Evolutionary conservation across 768 basidiomycete genomes (phyloP).

Genomic region (Lactarius evosmus): DNA sequence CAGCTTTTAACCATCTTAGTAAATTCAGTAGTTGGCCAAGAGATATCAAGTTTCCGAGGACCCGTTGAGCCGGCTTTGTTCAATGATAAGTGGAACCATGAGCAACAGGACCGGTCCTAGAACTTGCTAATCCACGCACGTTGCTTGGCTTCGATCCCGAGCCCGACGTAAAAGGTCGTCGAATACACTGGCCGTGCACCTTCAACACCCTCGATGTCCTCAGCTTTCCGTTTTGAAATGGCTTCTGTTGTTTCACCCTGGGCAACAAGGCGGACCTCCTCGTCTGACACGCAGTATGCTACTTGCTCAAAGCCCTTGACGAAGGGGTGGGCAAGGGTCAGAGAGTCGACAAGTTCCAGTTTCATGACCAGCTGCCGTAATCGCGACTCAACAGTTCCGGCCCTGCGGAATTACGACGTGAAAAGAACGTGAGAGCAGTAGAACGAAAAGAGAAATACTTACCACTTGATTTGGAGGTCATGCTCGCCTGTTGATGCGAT

Average conservation of each 20-base stretch:
- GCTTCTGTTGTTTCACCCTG: slow-evolving; percentile 81
- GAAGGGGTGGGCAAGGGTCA: slow-evolving; percentile 92
- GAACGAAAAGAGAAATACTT: slow-evolving; percentile 31
- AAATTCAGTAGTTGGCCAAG: slow-evolving; percentile 95
- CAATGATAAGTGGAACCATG: slow-evolving; percentile 13
- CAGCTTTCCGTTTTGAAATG: slow-evolving; percentile 67
- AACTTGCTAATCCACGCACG: slow-evolving; percentile 49
- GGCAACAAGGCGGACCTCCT: slow-evolving; percentile 84
- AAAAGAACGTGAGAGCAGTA: slow-evolving; percentile 1
- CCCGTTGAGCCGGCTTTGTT: slow-evolving; percentile 67
- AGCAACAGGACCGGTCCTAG: slow-evolving; percentile 19
- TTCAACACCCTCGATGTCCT: slow-evolving; percentile 74
- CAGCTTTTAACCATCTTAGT: slow-evolving; percentile 90
- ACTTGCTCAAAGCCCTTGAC: slow-evolving; percentile 90
- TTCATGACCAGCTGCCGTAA: slow-evolving; percentile 97
- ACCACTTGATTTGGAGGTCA: slow-evolving; percentile 95
- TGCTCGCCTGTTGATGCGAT: slow-evolving; percentile 83
- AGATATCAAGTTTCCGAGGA: slow-evolving; percentile 87
- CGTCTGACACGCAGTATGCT: slow-evolving; percentile 76
- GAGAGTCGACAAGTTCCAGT: slow-evolving; percentile 90
- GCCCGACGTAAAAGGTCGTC: slow-evolving; percentile 98
- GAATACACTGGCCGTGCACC: slow-evolving; percentile 80
- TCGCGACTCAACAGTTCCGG: slow-evolving; percentile 98
- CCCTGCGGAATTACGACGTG: slow-evolving; percentile 40
- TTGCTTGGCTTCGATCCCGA: slow-evolving; percentile 87